phyloP scores from a whole-genome alignment of 208 protist species.

The Trypanosoma lewisi region DNA sequence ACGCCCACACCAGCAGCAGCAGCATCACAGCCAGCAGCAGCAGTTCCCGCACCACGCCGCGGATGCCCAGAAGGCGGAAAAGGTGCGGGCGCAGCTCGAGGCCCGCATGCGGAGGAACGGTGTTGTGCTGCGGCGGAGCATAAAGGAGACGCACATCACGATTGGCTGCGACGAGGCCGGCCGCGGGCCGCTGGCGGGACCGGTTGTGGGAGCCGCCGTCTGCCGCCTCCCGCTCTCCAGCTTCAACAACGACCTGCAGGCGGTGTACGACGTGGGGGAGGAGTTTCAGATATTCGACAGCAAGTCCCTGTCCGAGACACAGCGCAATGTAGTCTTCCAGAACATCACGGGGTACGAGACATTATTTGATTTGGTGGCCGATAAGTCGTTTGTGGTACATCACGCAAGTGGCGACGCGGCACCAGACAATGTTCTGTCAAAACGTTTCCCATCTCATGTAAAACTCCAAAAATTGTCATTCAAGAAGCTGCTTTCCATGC shows the following conservation, averaged over 20 bases:
- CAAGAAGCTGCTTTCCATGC: slow-evolving; percentile 83
- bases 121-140: slow-evolving; percentile 72
- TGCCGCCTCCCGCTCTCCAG: slow-evolving; percentile 79
- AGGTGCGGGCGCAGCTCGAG: slow-evolving; percentile 46
- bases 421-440: slow-evolving; percentile 37
- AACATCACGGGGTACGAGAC: slow-evolving; percentile 80
- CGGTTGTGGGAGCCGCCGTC: slow-evolving; percentile 86
- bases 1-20: slow-evolving; percentile 16
- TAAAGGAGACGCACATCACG: slow-evolving; percentile 81
- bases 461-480: slow-evolving; percentile 76
- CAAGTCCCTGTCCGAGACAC: slow-evolving; percentile 73
- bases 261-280: slow-evolving; percentile 72
- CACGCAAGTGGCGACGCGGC: slow-evolving; percentile 65
- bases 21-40: slow-evolving; percentile 17
- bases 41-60: slow-evolving; percentile 28
- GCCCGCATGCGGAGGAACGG: slow-evolving; percentile 65
- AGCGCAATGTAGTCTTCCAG: slow-evolving; percentile 75
- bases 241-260: slow-evolving; percentile 83
- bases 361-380: slow-evolving; percentile 67
- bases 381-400: slow-evolving; percentile 73
- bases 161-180: slow-evolving; percentile 92
- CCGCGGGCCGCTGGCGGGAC: slow-evolving; percentile 83
- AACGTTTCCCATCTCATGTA: slow-evolving; percentile 50
- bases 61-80: slow-evolving; percentile 41
- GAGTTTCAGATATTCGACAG: slow-evolving; percentile 90